Evolutionary conservation across 768 basidiomycete genomes (phyloP).

Genomic region (Boletus subcaerulescens): DNA sequence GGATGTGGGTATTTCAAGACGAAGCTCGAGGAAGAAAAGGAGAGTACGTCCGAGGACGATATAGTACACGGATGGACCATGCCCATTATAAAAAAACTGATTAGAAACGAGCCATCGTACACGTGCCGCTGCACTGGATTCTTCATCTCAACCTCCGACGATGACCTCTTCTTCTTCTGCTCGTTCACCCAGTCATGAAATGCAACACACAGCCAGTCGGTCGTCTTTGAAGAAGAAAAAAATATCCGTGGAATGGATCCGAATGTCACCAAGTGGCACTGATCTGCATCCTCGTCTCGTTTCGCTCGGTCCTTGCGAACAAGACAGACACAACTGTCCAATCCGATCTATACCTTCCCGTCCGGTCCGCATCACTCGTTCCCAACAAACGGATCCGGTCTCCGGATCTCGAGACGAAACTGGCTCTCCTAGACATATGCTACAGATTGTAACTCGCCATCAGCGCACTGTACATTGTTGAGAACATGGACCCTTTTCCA

Average conservation of each 20-base stretch:
- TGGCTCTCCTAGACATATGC: neutral
- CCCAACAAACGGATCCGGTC: neutral
- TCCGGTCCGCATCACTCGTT: slow-evolving; percentile 3
- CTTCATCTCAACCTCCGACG: too few species aligned
- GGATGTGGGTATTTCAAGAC: neutral
- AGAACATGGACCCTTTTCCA: neutral
- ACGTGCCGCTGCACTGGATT: slow-evolving; percentile 25
- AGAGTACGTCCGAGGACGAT: neutral
- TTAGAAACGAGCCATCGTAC: slow-evolving; percentile 23
- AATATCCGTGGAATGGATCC: neutral
- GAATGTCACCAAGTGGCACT: too few species aligned
- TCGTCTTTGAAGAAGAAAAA: neutral
- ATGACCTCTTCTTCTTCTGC: neutral
- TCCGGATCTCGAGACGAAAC: neutral
- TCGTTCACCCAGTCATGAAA: neutral
- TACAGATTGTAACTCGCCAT: too few species aligned
- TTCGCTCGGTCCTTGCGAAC: too few species aligned
- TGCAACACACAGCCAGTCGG: slow-evolving; percentile 1
- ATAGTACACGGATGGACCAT: slow-evolving; percentile 14
- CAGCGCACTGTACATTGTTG: neutral
- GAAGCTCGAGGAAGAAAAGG: slow-evolving; percentile 1
- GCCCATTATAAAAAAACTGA: slow-evolving; percentile 31
- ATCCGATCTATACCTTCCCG: neutral
- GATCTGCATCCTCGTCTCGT: too few species aligned
- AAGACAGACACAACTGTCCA: too few species aligned